Conservation (phyloP, 176 grass and related monocot genomes). For the Zea luxurians region DNA sequence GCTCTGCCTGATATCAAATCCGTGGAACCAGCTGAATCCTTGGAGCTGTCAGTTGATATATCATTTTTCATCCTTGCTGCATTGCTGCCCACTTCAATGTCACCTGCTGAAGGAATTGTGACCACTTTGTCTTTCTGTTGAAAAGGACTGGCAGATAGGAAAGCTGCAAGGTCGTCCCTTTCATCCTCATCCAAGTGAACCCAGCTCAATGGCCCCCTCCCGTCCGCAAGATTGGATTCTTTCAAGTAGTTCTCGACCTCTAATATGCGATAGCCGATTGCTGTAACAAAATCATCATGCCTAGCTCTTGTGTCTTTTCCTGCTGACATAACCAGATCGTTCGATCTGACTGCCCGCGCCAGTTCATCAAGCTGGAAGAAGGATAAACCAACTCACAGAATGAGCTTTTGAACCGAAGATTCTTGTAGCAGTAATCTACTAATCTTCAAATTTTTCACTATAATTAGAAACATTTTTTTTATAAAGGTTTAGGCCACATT, state of each 20-base stretch:
- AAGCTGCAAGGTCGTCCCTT: constrained; percentile 72
- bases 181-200: constrained; percentile 73
- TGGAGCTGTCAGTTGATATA: constrained; percentile 49
- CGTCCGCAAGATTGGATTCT: constrained; percentile 52
- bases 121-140: constrained; percentile 43
- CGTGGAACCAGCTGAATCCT: constrained; percentile 54
- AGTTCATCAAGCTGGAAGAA: constrained; percentile 80
- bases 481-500: neutral
- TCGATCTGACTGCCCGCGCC: constrained; percentile 56
- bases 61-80: constrained; percentile 51
- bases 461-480: neutral
- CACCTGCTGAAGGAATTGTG: constrained; percentile 36
- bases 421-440: neutral
- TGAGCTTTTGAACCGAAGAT: constrained; percentile 21
- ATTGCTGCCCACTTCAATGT: constrained; percentile 47
- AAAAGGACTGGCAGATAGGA: constrained; percentile 51
- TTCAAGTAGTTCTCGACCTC: constrained; percentile 71
- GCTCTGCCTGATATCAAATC: constrained; percentile 45
- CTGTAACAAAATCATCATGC: constrained; percentile 62
- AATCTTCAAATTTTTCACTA: neutral
- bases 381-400: neutral
- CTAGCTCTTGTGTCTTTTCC: constrained; percentile 71
- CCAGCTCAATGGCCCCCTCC: constrained; percentile 48
- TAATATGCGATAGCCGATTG: constrained; percentile 65
- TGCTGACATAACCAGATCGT: constrained; percentile 43